Base-by-base conservation (phyloP, 768 basidiomycete species). In the Porphyrellus cyaneotinctus region DNA sequence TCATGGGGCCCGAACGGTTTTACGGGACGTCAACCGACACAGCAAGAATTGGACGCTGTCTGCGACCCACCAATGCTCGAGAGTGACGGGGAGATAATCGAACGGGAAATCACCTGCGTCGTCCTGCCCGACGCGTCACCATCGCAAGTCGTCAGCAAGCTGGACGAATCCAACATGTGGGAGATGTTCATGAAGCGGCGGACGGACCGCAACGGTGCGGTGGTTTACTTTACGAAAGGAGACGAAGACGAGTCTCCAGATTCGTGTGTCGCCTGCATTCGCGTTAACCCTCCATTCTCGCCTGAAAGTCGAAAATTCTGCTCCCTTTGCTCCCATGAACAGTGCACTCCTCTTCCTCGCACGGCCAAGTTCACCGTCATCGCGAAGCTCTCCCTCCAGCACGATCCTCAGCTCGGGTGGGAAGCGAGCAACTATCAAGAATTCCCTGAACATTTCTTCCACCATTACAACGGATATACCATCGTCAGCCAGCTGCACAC, bases 371-470 rank as follows among this genome's bases (percentile, higher is more conserved):
- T 80, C 14, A 55, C 63, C 2, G 77, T 78, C 2, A 64, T 67
- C n/a, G 78, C 74, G 0, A 81, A 81, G 58, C 61, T 80, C 33
- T 78, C 78, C 0, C 49, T 68, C 11, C 23, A 65, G 42, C 2
- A 64, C n/a, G 78, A 78, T 24, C 0, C 0, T 0, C 78, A 80
- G 50, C 65, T 80, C 12, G 57, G 2, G 0, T 43, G 33, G 32
- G 71, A 72, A 47, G 70, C 68, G 5, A 14, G 1, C 2, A 69
- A 63, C 38, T 70, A 72, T 38, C 59, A 66, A 15, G 8, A 37
- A 0, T 67, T 69, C 17, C 66, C 69, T 1, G 58, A 62, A 3
- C 68, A 52, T 22, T 62, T 70, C 38, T 67, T 69, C 43, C 39
- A 58, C 20, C 57, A 68, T 37, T 68, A 60, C 37, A 54, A 51